Evolutionary conservation across 306 rosid genomes (phyloP), one percentile per base, ranked within the genome.

Genomic region (Senna tora): DNA sequence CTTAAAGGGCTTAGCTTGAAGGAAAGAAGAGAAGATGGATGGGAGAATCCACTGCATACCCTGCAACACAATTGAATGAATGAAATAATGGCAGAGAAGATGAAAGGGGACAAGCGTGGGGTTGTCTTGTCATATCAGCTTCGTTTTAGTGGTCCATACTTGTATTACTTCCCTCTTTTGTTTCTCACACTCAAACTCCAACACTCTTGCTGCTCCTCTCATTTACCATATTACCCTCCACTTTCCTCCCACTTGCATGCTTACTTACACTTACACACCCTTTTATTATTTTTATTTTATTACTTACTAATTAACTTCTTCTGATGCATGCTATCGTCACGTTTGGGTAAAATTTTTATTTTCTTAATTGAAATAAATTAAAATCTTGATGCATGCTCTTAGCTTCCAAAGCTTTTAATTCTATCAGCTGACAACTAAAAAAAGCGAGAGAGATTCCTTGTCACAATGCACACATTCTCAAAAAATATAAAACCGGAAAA

Each of bases 61-160:
- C 34, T 45, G 57, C 58, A 19, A 52, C 51, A 39, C 51, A 39
- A 54, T 58, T 67, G 49, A 76, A 36, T 67, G 42, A 75, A 21
- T 60, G 55, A 67, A 59, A 46, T 61, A 59, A 57, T 59, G 12
- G 54, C 62, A 75, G 64, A 42, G 46, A 42, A 64, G 60, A 30
- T 11, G 65, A 69, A 41, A 68, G 80, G 82, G 75, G 83, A 82
- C 78, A 79, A 76, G 78, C 73, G 76, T 79, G 77, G 81, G 74
- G 79, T 46, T 77, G 89, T 76, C 83, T 74, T 79, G 86, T 82
- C 84, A 82, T 69, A 61, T 82, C 84, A 82, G 46, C 56, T 82
- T 50, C 57, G 45, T 54, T 71, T 71, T 62, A 55, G 71, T 75
- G 81, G 46, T 36, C 77, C 75, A 38, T 9, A 17, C 39, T 4